Base-by-base conservation (phyloP, 805 yeast genomes). In the Wickerhamomyces queroliae region DNA sequence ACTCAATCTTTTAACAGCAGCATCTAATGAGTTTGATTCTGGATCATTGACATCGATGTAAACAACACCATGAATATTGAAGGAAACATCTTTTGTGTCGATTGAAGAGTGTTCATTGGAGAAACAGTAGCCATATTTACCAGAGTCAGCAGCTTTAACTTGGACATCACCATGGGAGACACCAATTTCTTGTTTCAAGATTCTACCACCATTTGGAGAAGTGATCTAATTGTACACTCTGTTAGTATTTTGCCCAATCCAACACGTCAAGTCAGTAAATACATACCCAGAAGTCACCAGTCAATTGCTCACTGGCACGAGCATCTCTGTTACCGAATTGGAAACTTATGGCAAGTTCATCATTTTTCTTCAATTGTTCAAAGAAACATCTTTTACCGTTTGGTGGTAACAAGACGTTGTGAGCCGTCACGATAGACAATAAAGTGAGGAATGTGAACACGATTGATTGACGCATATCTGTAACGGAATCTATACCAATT, bases 301-400 rank as follows among this genome's bases (percentile, higher is more conserved):
- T 68, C 46, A 78, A 66, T 57, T 84, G 93, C 40, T 76, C 79
- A 23, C 80, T 72, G 37, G 86, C 75, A 43, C 71, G 72, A 30
- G 83, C 79, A 52, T 87, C 83, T 63, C 97, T 78, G 56, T 90
- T 88, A 48, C 97, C 97, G 38, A 86, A 95, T 66, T 91, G 99
- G 76, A 83, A 91, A 36, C 88, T 74, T 45, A 91, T 81, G 16
- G 95, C 83, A 50, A 91, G 69, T 61, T 84, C 88, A 64, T 91
- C 99, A 50, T 86, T 85, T 53, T 72, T 72, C 59, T 81, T 84
- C 67, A 93, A 71, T 42, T 72, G 72, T 59, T 93, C 98, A 54
- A 73, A 88, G 64, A 88, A 91, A 65, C 99, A 91, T 55, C 83
- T 83, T 58, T 82, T 83, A 21, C 95, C 93, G 52, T 81, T 71